Percentiles rank a stretch among this genome's conserved stretches.
Evolutionary conservation across 768 basidiomycete genomes (phyloP).

Genomic region (Trametes villosa): DNA sequence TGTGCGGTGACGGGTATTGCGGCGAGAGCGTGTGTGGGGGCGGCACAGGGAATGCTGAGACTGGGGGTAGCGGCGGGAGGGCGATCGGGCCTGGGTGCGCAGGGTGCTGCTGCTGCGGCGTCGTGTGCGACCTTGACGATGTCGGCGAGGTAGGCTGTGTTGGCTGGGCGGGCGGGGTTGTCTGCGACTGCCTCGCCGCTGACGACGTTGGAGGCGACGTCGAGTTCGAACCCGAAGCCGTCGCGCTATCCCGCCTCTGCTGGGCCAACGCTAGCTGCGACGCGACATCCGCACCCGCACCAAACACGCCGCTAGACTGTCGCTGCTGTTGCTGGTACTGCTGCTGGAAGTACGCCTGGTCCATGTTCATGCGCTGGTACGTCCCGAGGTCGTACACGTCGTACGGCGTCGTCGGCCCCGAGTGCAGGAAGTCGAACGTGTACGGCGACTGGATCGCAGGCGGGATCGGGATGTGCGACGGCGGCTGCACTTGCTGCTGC

Average conservation of each 20-base stretch:
- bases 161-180: constrained; percentile 9
- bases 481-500: constrained; percentile 18
- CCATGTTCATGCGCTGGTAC: constrained; percentile 19
- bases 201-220: constrained; percentile 11
- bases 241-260: not conserved
- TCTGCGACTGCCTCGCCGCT: constrained; percentile 5
- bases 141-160: constrained; percentile 19
- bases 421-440: constrained; percentile 42
- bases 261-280: not conserved
- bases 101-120: constrained; percentile 24
- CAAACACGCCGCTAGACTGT: not conserved
- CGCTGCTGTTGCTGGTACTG: constrained; percentile 5
- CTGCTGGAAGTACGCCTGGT: not conserved
- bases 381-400: constrained; percentile 35
- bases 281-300: not conserved
- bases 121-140: constrained; percentile 20
- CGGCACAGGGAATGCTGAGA: constrained; percentile 44
- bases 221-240: not conserved
- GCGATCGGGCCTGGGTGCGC: constrained; percentile 74
- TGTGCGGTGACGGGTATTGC: constrained; percentile 36
- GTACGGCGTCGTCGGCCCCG: constrained; percentile 44
- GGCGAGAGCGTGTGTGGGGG: constrained; percentile 42
- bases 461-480: constrained; percentile 40
- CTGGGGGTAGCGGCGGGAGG: constrained; percentile 61
- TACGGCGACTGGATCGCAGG: constrained; percentile 42